A percentile compares a stretch with the other conserved stretches of the same genome.
phyloP scores from a whole-genome alignment of 2,329 filamentous ascomycete genomes.

The Colletotrichum sp. region DNA sequence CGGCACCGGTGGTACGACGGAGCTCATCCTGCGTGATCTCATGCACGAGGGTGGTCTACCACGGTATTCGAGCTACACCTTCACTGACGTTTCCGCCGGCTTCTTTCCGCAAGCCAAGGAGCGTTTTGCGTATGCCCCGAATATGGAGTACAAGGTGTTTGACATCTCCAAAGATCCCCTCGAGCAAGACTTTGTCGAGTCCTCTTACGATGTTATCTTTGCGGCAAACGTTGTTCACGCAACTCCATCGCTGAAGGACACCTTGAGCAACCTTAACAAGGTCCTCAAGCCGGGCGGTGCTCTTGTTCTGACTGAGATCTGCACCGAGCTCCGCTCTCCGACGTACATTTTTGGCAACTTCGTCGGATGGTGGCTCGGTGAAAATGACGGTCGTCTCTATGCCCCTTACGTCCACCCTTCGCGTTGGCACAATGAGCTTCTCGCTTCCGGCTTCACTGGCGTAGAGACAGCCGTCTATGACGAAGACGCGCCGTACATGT shows the following conservation, averaged over 20 bases:
- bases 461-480: conserved; percentile 10
- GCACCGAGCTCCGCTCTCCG: conserved; percentile 22
- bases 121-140: conserved; percentile 23
- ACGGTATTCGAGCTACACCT: conserved; percentile 26
- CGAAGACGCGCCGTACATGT: not conserved
- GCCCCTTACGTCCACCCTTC: conserved; percentile 27
- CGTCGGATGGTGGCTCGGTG: conserved; percentile 40
- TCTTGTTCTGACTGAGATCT: conserved; percentile 21
- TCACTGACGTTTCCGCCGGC: conserved; percentile 32
- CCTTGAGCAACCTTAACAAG: conserved; percentile 25
- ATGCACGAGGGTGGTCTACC: not conserved
- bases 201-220: conserved; percentile 31
- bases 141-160: conserved; percentile 27
- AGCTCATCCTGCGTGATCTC: not conserved
- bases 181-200: conserved; percentile 29
- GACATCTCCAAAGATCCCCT: conserved; percentile 32
- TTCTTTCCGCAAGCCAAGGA: conserved; percentile 31
- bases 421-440: conserved; percentile 31
- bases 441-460: conserved; percentile 26
- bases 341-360: conserved; percentile 33
- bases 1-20: not conserved
- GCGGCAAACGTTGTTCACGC: conserved; percentile 34
- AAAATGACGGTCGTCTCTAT: conserved; percentile 26
- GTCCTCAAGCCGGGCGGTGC: conserved; percentile 36
- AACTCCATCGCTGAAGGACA: conserved; percentile 24